phyloP scores from a whole-genome alignment of 768 basidiomycete genomes.

The Scleroderma bovista region DNA sequence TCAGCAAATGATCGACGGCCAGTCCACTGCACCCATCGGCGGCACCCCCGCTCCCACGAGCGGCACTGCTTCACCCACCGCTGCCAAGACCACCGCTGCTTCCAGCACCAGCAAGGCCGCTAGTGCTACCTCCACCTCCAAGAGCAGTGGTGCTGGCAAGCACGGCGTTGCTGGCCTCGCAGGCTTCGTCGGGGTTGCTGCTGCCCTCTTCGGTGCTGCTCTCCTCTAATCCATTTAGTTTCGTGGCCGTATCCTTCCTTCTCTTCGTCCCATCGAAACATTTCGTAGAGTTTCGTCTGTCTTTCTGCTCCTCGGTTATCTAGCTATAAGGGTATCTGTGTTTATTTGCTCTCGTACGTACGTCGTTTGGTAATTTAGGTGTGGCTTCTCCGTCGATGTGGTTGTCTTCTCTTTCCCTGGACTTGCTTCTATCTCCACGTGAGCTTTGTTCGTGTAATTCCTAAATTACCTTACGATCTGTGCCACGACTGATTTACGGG shows the following conservation, averaged over 20 bases:
- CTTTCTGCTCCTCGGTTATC: neutral
- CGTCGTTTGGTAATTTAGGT: neutral
- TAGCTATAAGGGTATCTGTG: neutral
- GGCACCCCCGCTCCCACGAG: slow-evolving; percentile 25
- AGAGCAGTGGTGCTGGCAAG: slow-evolving; percentile 18
- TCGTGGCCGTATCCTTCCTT: neutral
- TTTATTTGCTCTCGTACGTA: neutral
- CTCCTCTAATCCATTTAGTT: slow-evolving; percentile 15
- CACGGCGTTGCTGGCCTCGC: slow-evolving; percentile 16
- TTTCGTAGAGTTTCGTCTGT: neutral
- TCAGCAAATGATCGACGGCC: slow-evolving; percentile 54
- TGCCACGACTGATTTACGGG: neutral
- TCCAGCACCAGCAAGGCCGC: slow-evolving; percentile 1
- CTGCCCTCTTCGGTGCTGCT: slow-evolving; percentile 17
- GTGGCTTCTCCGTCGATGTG: neutral
- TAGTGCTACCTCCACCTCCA: slow-evolving; percentile 10
- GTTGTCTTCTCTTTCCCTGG: neutral
- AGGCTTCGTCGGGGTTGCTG: slow-evolving; percentile 16
- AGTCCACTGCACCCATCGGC: slow-evolving; percentile 53
- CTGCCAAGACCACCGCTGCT: neutral
- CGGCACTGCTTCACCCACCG: neutral
- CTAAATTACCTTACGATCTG: neutral
- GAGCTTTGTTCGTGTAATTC: neutral
- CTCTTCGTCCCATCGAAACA: neutral
- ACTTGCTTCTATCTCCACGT: neutral